Percentiles rank a stretch among this genome's conserved stretches.
phyloP scores from a whole-genome alignment of 108 stramenopile genomes.

The Parietichytrium sp. region DNA sequence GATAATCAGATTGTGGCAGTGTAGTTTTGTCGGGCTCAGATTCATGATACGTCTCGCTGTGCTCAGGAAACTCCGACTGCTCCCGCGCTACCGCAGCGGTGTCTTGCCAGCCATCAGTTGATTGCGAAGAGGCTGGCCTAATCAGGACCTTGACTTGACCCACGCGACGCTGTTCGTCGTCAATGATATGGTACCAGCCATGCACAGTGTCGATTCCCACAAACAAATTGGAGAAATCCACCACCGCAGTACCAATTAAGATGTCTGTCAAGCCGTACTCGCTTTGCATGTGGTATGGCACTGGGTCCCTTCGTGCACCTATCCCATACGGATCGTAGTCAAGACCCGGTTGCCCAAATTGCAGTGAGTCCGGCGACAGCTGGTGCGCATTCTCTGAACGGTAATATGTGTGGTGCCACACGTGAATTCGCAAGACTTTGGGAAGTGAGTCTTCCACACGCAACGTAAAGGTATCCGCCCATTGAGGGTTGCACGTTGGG shows the following conservation, averaged over 20 bases:
- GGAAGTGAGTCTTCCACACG: neutral
- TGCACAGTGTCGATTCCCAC: neutral
- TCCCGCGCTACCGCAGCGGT: too few species aligned
- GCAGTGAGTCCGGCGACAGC: neutral
- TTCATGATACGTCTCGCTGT: too few species aligned
- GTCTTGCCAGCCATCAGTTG: too few species aligned
- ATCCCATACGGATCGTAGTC: slow-evolving; percentile 13
- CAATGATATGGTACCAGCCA: slow-evolving; percentile 27
- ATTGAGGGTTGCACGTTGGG: neutral
- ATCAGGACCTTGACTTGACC: slow-evolving; percentile 23
- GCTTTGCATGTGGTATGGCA: too few species aligned
- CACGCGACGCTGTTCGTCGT: slow-evolving; percentile 18
- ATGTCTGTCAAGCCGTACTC: neutral
- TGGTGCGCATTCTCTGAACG: neutral
- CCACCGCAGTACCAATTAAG: neutral
- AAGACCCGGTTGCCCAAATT: neutral
- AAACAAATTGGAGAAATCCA: neutral
- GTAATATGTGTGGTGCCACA: neutral
- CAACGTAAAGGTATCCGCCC: neutral
- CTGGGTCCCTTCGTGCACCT: neutral
- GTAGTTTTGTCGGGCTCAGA: too few species aligned
- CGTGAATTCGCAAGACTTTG: neutral
- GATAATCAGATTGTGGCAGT: too few species aligned
- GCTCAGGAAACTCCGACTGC: too few species aligned
- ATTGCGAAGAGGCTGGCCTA: too few species aligned